These are phyloP conservation scores for Cyclocybe cylindracea DNA, from an alignment of 768 basidiomycete genomes.

Conservation along the genomic window DNA sequence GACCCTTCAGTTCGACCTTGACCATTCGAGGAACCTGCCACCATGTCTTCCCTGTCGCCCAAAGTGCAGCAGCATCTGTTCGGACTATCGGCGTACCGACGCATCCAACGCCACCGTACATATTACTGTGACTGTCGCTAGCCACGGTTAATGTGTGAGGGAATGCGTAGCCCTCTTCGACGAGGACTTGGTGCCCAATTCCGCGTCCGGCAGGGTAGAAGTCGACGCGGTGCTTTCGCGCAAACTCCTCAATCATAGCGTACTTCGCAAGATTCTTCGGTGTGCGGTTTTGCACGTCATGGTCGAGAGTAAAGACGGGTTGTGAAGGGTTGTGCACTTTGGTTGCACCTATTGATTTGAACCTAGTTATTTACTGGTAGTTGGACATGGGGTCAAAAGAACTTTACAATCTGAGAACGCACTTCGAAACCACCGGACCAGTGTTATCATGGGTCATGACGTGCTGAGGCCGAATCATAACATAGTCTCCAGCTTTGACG, in stretches of 20 bases:
- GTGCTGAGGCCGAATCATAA: conserved; percentile 98
- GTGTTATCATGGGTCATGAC: conserved; percentile 99
- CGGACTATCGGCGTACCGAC: conserved; percentile 97
- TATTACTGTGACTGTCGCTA: conserved; percentile 95
- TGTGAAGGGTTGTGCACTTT: conserved; percentile 79
- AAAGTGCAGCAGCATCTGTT: conserved; percentile 91
- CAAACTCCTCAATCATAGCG: conserved; percentile 88
- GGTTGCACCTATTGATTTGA: conserved; percentile 92
- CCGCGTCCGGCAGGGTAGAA: conserved; percentile 98
- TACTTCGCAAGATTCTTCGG: conserved; percentile 92
- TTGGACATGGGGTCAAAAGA: neutral
- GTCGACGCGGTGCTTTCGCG: conserved; percentile 80
- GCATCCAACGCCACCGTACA: conserved; percentile 98
- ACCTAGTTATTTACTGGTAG: conserved; percentile 47
- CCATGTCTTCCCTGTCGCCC: conserved; percentile 99
- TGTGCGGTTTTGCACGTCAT: conserved; percentile 96
- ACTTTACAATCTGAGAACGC: conserved; percentile 28
- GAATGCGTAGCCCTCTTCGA: conserved; percentile 99
- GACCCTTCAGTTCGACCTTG: conserved; percentile 87
- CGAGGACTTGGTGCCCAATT: conserved; percentile 95
- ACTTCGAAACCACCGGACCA: conserved; percentile 98
- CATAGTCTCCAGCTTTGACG: conserved; percentile 96
- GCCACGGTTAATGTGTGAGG: conserved; percentile 95
- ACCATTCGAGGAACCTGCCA: conserved; percentile 99
- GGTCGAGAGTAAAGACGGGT: conserved; percentile 95